A percentile compares a stretch with the other conserved stretches of the same genome.
Evolutionary conservation across 2,329 filamentous ascomycete species (phyloP).

Genomic region (Uncinocarpus reesii): DNA sequence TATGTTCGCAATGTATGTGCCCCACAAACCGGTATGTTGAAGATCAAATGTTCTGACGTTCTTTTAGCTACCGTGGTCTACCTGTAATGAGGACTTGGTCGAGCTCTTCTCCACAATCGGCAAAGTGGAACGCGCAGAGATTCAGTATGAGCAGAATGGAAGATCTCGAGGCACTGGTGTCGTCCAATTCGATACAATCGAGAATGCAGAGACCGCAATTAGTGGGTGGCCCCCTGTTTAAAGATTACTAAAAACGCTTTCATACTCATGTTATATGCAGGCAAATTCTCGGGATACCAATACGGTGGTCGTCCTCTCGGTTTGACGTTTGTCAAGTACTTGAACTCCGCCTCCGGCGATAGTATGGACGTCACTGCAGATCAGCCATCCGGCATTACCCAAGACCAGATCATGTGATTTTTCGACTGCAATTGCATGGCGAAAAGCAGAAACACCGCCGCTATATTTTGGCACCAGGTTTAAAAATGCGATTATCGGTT

Average conservation of each 20-base stretch:
- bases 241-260: not conserved
- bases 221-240: constrained; percentile 34
- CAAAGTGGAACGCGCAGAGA: constrained; percentile 96
- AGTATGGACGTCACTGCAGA: constrained; percentile 67
- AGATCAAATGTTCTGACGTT: constrained; percentile 23
- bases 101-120: constrained; percentile 97
- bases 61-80: constrained; percentile 85
- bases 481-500: not conserved
- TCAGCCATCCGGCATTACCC: constrained; percentile 56
- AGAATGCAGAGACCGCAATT: constrained; percentile 87
- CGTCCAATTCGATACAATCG: constrained; percentile 75
- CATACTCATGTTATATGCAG: constrained; percentile 32
- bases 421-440: not conserved
- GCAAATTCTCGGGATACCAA: constrained; percentile 95
- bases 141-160: constrained; percentile 94
- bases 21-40: not conserved
- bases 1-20: constrained; percentile 87
- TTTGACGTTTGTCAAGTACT: constrained; percentile 87
- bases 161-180: constrained; percentile 91
- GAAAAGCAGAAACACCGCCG: not conserved
- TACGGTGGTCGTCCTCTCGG: constrained; percentile 92
- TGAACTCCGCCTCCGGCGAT: constrained; percentile 57
- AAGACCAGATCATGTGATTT: constrained; percentile 90
- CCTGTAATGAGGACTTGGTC: constrained; percentile 92
- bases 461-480: no score